Base-by-base conservation (phyloP, 768 basidiomycete genomes). In the Phanerodontia chrysosporium region DNA sequence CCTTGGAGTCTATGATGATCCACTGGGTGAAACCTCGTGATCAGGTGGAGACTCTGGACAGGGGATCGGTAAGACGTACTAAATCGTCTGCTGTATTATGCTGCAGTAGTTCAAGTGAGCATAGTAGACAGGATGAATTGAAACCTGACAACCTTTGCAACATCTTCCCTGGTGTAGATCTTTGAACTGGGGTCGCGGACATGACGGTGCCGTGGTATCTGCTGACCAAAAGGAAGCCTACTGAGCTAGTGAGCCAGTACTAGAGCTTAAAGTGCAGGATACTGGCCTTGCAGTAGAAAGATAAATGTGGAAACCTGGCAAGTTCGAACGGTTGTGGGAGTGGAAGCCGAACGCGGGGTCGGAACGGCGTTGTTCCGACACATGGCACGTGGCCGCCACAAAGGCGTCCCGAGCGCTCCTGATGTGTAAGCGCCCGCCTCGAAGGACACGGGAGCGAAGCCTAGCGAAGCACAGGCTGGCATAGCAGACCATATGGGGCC, bases 1-100 rank as follows among this genome's bases (percentile, higher is more conserved):
- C 88, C 69, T 86, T 87, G 57, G 84, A 80, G 67, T 92, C 90
- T 61, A 92, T 79, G 58, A 89, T 80, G 57, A 92, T 73, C 89
- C 90, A 91, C 84, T 88, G 52, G 4, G 28, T n/a, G n/a, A n/a
- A 54, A n/a, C 1, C n/a, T 9, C 18, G 30, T 14, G 16, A 22
- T 16, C 29, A 25, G 6, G 9, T 16, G 42, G 14, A 7, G 14
- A 35, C 32, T 35, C 14, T 53, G n/a, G n/a, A n/a, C 7, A 30
- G 21, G 5, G 14, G n/a, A 7, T 45, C 25, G 59, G 25, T 32
- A 10, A 9, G 29, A 27, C 60, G 10, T 24, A 61, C 60, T 39
- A 61, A 28, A 44, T 61, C 60, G 52, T 61, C 55, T 32, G 55
- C 51, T 13, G 35, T 61, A 27, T 57, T 57, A 35, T 61, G 60